A percentile compares a stretch with the other conserved stretches of the same genome.
Evolutionary conservation across 2,329 filamentous ascomycete genomes (phyloP).

Genomic region (Paramyrothecium roridum): DNA sequence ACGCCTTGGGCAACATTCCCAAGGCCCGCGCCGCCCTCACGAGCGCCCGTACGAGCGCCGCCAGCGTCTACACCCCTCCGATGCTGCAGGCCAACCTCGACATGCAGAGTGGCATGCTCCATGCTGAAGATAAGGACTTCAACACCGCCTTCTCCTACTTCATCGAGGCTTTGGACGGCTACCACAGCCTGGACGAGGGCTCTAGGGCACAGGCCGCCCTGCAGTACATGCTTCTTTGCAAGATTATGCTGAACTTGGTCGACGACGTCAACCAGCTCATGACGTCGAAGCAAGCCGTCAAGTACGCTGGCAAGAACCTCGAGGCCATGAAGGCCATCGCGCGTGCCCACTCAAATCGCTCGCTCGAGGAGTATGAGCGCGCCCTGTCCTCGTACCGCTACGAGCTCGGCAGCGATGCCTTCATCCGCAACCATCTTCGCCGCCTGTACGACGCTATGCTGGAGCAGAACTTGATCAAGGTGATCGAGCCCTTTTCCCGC

Average conservation of each 20-base stretch:
- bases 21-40: conserved; percentile 95
- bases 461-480: conserved; percentile 99
- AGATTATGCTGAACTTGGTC: conserved; percentile 97
- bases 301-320: conserved; percentile 91
- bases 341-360: conserved; percentile 90
- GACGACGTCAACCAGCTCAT: conserved; percentile 96
- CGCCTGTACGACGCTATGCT: conserved; percentile 97
- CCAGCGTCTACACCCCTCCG: conserved; percentile 95
- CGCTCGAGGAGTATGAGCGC: conserved; percentile 94
- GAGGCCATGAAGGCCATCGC: conserved; percentile 99
- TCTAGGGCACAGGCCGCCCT: conserved; percentile 91
- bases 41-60: conserved; percentile 88
- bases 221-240: conserved; percentile 99
- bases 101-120: conserved; percentile 99
- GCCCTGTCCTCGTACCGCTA: conserved; percentile 87
- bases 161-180: conserved; percentile 96
- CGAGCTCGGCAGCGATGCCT: conserved; percentile 90
- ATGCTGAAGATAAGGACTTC: conserved; percentile 98
- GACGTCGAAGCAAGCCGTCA: conserved; percentile 92
- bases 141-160: conserved; percentile 99
- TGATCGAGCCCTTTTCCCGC: conserved; percentile 96
- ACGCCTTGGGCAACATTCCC: conserved; percentile 92
- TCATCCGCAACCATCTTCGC: conserved; percentile 95
- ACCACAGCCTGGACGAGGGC: conserved; percentile 86
- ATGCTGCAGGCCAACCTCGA: conserved; percentile 93